Evolutionary conservation across 805 yeast species (phyloP), one percentile per base, ranked within the genome.

Genomic region (Candida golubevii): DNA sequence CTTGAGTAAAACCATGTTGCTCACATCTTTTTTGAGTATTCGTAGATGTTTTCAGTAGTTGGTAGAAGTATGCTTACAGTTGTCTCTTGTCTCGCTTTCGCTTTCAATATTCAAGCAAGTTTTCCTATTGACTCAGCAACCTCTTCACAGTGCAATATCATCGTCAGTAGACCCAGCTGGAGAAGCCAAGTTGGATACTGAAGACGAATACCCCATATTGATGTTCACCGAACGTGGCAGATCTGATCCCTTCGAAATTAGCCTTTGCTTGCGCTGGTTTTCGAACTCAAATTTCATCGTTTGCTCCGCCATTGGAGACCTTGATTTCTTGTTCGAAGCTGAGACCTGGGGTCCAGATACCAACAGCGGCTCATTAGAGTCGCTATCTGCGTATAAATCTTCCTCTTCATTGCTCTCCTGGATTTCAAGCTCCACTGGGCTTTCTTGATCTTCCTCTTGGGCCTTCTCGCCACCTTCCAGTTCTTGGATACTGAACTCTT

Each of bases 1-100:
- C 82, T 88, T 87, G 97, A 91, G 98, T 89, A 87, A 87, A 90
- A 90, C 98, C 98, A 90, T 91, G 95, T 88, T 82, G 97, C 95
- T 74, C 66, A 91, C 97, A 91, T 48, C 41, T 35, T 35, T 26
- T 8, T 33, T 2, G 13, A 35, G 10, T 35, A 6, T 6, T 23
- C 27, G 28, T 23, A 35, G 8, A 18, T 18, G 5, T 18, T 18
- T 18, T 18, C 23, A 18, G 23, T 18, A 3, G 23, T 18, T 18
- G 23, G 5, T 5, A 18, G 23, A 18, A 18, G 3, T 18, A 18
- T 18, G 23, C 23, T 3, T 18, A 18, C 23, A 18, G 5, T 18
- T 18, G 5, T 18, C 5, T 18, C 23, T 18, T 18, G 5, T 18
- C 23, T 29, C 32, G 6, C 32, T 29, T 12, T 29, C 4, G 6